These are phyloP conservation scores for Posidonia australis DNA, from an alignment of 106 monocot genomes.

Conservation along the genomic window DNA sequence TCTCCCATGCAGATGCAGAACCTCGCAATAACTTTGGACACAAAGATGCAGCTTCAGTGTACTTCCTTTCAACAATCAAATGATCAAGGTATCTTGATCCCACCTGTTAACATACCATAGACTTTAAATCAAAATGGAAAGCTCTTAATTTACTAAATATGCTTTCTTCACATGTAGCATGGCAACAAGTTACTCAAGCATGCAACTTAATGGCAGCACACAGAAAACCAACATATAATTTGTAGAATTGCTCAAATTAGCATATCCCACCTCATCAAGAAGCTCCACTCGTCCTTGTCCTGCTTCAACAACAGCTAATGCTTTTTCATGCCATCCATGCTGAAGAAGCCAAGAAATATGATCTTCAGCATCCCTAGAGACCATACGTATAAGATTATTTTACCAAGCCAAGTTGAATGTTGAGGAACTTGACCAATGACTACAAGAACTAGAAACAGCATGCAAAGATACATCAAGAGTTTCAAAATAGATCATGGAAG, in stretches of 20 bases:
- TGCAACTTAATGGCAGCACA: not conserved
- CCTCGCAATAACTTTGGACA: slow-evolving; percentile 92
- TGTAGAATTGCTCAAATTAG: not conserved
- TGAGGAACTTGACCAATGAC: not conserved
- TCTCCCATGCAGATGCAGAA: slow-evolving; percentile 92
- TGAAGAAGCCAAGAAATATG: slow-evolving; percentile 97
- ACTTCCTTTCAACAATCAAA: slow-evolving; percentile 87
- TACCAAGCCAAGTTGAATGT: slow-evolving; percentile 7
- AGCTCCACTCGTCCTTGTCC: slow-evolving; percentile 72
- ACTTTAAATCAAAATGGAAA: not conserved
- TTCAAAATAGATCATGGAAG: too few species aligned
- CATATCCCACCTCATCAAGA: slow-evolving; percentile 63
- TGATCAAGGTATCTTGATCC: slow-evolving; percentile 96
- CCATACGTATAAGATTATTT: not conserved
- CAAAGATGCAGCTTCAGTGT: slow-evolving; percentile 88
- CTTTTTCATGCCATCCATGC: slow-evolving; percentile 94
- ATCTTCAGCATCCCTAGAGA: slow-evolving; percentile 93
- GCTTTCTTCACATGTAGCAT: not conserved
- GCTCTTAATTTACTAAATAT: not conserved
- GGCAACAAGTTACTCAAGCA: not conserved
- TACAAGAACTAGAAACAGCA: not conserved
- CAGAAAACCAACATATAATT: too few species aligned
- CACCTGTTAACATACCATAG: slow-evolving; percentile 31
- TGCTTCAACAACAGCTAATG: slow-evolving; percentile 95
- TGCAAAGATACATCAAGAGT: too few species aligned